Percentiles rank a stretch among this genome's conserved stretches.
phyloP scores from a whole-genome alignment of 352 stramenopile species.

The Globisporangium iwayamae region DNA sequence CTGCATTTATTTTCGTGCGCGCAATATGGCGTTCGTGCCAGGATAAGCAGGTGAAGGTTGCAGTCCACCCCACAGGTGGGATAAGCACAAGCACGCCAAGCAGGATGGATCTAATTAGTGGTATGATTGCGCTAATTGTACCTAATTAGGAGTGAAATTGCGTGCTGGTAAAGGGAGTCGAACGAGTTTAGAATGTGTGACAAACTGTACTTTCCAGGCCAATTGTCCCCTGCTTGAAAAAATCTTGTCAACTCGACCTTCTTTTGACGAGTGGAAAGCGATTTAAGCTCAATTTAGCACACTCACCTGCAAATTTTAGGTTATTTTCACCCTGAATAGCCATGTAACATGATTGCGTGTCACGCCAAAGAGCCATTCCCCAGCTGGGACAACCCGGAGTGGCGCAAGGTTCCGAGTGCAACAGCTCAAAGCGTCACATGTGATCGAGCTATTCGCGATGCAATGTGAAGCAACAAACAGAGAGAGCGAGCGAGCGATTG shows the following conservation, averaged over 20 bases:
- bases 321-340: background rate
- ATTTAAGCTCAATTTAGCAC: background rate
- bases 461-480: background rate
- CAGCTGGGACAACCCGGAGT: conserved; percentile 14
- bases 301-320: background rate
- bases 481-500: background rate
- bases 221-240: background rate
- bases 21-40: background rate
- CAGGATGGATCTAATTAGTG: background rate
- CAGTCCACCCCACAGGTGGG: conserved; percentile 13
- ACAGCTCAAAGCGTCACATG: background rate
- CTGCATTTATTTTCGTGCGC: conserved; percentile 4
- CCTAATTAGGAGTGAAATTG: background rate
- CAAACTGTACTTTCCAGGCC: background rate
- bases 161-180: background rate
- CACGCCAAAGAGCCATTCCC: conserved; percentile 14
- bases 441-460: background rate
- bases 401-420: conserved; percentile 9
- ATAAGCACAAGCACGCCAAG: conserved; percentile 13
- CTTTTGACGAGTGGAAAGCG: background rate
- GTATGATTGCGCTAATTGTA: too few relatives aligned
- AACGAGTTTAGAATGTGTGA: background rate
- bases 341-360: background rate
- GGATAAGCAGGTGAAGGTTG: conserved; percentile 9
- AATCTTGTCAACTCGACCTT: background rate